Evolutionary conservation across 2,329 filamentous ascomycete species (phyloP).

Genomic region (Proliferodiscus dingleyae): DNA sequence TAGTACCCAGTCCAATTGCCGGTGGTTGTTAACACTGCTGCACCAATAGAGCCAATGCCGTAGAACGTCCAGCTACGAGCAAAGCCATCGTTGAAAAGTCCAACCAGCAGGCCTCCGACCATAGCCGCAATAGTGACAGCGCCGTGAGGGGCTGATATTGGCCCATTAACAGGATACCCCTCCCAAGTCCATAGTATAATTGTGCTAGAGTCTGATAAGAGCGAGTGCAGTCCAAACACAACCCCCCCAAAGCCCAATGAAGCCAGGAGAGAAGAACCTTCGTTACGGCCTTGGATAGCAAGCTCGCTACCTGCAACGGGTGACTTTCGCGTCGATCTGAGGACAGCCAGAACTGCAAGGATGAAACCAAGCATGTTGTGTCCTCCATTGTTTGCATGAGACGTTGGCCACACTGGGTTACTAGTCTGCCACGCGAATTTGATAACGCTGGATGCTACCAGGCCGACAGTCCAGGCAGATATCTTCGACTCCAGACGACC

Average conservation of each 20-base stretch:
- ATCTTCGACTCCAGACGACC: slow-evolving; percentile 76
- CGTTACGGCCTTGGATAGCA: slow-evolving; percentile 49
- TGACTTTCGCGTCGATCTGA: slow-evolving; percentile 67
- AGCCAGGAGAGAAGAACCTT: slow-evolving; percentile 65
- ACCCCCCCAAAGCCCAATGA: slow-evolving; percentile 77
- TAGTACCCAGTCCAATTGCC: slow-evolving; percentile 87
- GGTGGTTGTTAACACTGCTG: slow-evolving; percentile 69
- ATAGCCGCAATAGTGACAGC: slow-evolving; percentile 82
- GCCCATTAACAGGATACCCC: slow-evolving; percentile 85
- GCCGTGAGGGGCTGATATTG: slow-evolving; percentile 83
- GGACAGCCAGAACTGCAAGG: slow-evolving; percentile 68
- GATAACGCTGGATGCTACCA: slow-evolving; percentile 78
- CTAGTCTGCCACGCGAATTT: slow-evolving; percentile 95
- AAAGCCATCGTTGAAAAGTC: slow-evolving; percentile 67
- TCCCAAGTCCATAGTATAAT: slow-evolving; percentile 99
- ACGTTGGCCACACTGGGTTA: slow-evolving; percentile 94
- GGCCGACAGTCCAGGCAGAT: slow-evolving; percentile 72
- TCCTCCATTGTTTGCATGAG: slow-evolving; percentile 84
- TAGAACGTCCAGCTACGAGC: slow-evolving; percentile 76
- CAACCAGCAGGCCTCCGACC: slow-evolving; percentile 72
- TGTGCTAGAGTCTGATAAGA: slow-evolving; percentile 94
- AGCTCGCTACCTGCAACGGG: slow-evolving; percentile 39
- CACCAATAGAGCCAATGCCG: slow-evolving; percentile 72
- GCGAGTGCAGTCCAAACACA: slow-evolving; percentile 84
- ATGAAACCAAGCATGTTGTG: slow-evolving; percentile 82